These are phyloP conservation scores for Marasmius oreades DNA, from an alignment of 1,284 basidiomycete genomes.

Conservation along the genomic window DNA sequence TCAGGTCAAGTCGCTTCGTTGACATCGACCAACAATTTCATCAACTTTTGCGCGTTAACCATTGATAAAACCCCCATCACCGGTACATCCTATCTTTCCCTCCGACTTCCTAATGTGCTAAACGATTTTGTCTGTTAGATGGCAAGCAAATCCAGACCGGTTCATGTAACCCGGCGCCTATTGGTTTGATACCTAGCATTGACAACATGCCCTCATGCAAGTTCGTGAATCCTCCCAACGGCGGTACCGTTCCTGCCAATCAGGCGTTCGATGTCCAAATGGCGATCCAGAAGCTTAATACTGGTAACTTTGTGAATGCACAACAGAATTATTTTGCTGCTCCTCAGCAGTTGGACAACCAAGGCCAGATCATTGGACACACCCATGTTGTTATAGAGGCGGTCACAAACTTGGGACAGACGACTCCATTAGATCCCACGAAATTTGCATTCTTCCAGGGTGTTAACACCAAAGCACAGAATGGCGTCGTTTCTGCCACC, in stretches of 20 bases:
- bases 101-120: not conserved
- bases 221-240: conserved; percentile 48
- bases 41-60: conserved; percentile 40
- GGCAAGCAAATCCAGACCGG: conserved; percentile 10
- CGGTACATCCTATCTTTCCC: not conserved
- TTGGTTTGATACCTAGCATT: conserved; percentile 10
- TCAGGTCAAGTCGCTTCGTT: conserved; percentile 44
- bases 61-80: conserved; percentile 21
- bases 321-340: conserved; percentile 54
- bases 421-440: conserved; percentile 43
- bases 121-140: not conserved
- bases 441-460: conserved; percentile 62
- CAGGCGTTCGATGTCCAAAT: conserved; percentile 37
- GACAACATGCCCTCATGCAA: conserved; percentile 51
- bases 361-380: conserved; percentile 52
- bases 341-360: conserved; percentile 50
- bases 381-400: conserved; percentile 56
- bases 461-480: conserved; percentile 44
- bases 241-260: conserved; percentile 32
- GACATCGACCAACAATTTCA: conserved; percentile 56
- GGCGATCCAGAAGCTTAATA: conserved; percentile 46
- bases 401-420: conserved; percentile 40
- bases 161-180: conserved; percentile 15
- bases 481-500: conserved; percentile 47
- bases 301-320: conserved; percentile 56